Evolutionary conservation across 352 stramenopile genomes (phyloP).

Genomic region (Globisporangium rhizosaccharum): DNA sequence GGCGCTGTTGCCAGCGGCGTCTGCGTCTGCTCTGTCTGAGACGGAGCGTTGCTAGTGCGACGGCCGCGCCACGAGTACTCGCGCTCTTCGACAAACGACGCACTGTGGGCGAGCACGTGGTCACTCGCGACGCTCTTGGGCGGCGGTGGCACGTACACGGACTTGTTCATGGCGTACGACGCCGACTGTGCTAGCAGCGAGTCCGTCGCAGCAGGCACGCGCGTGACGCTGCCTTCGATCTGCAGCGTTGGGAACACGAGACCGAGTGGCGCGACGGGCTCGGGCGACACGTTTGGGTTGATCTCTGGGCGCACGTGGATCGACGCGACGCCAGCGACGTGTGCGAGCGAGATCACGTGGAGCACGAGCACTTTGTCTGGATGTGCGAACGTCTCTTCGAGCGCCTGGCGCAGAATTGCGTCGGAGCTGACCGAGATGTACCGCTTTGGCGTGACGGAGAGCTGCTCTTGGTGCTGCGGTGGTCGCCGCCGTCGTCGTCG

Average conservation of each 20-base stretch:
- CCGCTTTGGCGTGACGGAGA: conserved; percentile 14
- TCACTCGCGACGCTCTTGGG: conserved; percentile 31
- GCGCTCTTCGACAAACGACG: conserved; percentile 41
- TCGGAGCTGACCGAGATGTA: conserved; percentile 64
- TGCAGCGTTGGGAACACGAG: conserved; percentile 70
- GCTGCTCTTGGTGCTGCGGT: not conserved
- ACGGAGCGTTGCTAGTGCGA: no score
- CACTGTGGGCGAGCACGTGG: conserved; percentile 30
- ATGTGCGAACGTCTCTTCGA: conserved; percentile 63
- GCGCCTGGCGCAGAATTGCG: conserved; percentile 37
- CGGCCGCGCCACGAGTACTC: conserved; percentile 36
- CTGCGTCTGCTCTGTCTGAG: not conserved
- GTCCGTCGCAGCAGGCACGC: conserved; percentile 26
- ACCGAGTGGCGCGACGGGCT: conserved; percentile 55
- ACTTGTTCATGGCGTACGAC: conserved; percentile 48
- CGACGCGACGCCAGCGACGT: conserved; percentile 38
- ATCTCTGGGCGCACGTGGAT: conserved; percentile 75
- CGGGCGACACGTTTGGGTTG: conserved; percentile 79
- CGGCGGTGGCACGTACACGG: conserved; percentile 46
- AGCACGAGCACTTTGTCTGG: conserved; percentile 61
- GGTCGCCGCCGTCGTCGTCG: not conserved
- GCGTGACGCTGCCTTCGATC: conserved; percentile 37
- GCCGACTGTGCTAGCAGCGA: conserved; percentile 24
- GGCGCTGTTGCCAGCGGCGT: not conserved
- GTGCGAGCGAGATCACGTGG: conserved; percentile 64